Base-by-base conservation (phyloP, 176 grass and related monocot genomes). In the Ensete glaucum region DNA sequence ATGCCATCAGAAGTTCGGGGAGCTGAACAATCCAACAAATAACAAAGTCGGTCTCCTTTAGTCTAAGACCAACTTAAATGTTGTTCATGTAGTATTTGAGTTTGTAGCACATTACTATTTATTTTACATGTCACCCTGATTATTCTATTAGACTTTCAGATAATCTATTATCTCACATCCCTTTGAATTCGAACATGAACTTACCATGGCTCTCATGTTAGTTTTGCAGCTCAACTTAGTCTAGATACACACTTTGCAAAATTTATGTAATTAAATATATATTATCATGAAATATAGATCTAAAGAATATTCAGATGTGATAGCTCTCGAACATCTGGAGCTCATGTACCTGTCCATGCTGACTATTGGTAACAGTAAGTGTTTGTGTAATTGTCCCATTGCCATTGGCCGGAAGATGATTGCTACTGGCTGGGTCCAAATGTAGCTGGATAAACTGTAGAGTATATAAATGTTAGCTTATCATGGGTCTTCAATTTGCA, bases 341-440 rank as follows among this genome's bases (percentile, higher is more conserved):
- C 1, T 71, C 71, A 75, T n/a, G 58, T 91, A 99, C 95, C 95
- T 99, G 95, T 25, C 91, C 96, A 79, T 91, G 88, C 80, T 89
- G 88, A 67, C 72, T 95, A 83, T 99, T 99, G 65, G 96, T 99
- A 72, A 92, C 73, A 83, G 69, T 83, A 43, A 99, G 84, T 63
- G 53, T 95, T 82, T 99, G 96, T 67, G 88, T 88, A 73, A 99
- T 77, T 51, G 69, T 83, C 69, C 84, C 90, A 73, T 85, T 92
- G 76, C 91, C 88, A 79, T 69, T 81, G 48, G 88, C 85, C 1
- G 83, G 82, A 83, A 99, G 88, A 71, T 67, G 81, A 83, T 80
- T 89, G 80, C 88, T 81, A 76, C 91, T 99, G 62, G 96, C 96
- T 81, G 91, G 91, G 70, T 99, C 84, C 65, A 95, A 74, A 62